Percentiles rank a stretch among this genome's conserved stretches.
Conservation (phyloP, 345 rosid genomes). For the Acer yangbiense region DNA sequence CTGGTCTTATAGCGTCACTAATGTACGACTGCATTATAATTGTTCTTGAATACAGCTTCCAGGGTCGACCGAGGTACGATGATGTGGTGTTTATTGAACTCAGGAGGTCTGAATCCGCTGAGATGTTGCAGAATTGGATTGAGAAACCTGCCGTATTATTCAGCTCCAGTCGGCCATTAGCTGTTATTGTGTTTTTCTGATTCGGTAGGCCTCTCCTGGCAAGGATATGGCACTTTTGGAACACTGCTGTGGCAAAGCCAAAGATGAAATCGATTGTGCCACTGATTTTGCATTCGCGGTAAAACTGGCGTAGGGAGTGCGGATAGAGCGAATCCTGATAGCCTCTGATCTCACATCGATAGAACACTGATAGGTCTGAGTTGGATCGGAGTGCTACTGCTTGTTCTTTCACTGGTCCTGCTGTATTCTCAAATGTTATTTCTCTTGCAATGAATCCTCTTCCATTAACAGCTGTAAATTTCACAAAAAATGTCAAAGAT, state of each 20-base stretch:
- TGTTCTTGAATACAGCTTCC: conserved; percentile 82
- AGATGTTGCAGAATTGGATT: conserved; percentile 77
- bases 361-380: conserved; percentile 72
- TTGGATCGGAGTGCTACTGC: conserved; percentile 81
- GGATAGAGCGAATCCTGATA: conserved; percentile 89
- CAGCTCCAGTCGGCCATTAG: conserved; percentile 77
- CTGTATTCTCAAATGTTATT: conserved; percentile 82
- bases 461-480: conserved; percentile 79
- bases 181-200: conserved; percentile 81
- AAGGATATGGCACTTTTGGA: conserved; percentile 73
- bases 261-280: conserved; percentile 92
- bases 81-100: conserved; percentile 42
- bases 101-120: conserved; percentile 61
- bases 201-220: conserved; percentile 61
- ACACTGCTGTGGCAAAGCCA: conserved; percentile 70
- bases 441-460: conserved; percentile 83
- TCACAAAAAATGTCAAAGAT: not conserved
- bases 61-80: conserved; percentile 86
- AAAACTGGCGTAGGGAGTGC: conserved; percentile 90
- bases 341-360: conserved; percentile 61
- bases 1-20: conserved; percentile 48
- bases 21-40: conserved; percentile 73
- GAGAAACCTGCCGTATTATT: conserved; percentile 76
- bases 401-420: conserved; percentile 82
- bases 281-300: conserved; percentile 70